Conservation (phyloP, 495 filamentous ascomycete species). For the Xeromyces bisporus region DNA sequence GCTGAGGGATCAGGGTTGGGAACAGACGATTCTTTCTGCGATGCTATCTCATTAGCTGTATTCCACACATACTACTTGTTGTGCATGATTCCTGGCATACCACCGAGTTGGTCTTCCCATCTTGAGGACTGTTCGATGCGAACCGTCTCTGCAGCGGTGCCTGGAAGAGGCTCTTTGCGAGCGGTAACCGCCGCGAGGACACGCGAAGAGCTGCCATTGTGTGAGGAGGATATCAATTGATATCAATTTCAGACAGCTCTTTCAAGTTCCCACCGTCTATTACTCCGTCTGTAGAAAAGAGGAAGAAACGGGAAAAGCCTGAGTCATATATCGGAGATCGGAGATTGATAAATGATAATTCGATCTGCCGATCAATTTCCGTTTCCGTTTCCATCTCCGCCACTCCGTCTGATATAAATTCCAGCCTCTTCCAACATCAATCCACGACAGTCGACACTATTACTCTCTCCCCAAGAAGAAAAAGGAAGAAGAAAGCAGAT, state of each 20-base stretch:
- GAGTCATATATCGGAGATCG: too few species aligned
- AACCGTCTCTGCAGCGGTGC: constrained; percentile 25
- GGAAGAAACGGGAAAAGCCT: too few species aligned
- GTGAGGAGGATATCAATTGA: not conserved
- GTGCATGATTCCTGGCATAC: constrained; percentile 2
- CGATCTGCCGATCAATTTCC: too few species aligned
- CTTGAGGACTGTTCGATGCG: constrained; percentile 12
- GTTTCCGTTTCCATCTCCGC: too few species aligned
- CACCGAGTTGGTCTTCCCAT: constrained; percentile 11
- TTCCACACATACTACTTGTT: constrained; percentile 1
- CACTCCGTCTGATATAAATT: too few species aligned
- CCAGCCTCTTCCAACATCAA: too few species aligned
- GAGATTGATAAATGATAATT: too few species aligned
- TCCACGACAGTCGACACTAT: not conserved
- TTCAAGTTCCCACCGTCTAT: too few species aligned
- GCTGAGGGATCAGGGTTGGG: constrained; percentile 61
- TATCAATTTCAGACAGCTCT: too few species aligned
- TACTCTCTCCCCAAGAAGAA: constrained; percentile 1
- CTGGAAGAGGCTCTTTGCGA: constrained; percentile 16
- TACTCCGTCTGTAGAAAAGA: too few species aligned
- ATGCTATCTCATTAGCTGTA: too few species aligned
- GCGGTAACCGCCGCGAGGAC: constrained; percentile 24
- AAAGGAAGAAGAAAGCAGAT: constrained; percentile 3
- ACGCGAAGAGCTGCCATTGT: constrained; percentile 17
- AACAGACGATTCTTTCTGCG: constrained; percentile 44